phyloP scores from a whole-genome alignment of 805 yeast species.

The Spathaspora hagerdaliae region DNA sequence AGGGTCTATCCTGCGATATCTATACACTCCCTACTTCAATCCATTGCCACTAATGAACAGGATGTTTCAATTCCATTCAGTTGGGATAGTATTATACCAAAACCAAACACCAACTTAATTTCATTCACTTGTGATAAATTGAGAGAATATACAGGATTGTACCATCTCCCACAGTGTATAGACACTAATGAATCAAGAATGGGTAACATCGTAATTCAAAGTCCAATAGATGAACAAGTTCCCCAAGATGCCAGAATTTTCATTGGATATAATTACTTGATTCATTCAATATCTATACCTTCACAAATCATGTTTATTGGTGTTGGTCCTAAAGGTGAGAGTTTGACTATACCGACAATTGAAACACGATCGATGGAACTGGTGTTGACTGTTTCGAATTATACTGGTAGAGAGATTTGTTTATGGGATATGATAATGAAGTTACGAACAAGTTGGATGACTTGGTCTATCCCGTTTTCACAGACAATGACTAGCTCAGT shows the following conservation, averaged over 20 bases:
- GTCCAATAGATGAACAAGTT: conserved; percentile 17
- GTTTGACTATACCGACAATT: background rate
- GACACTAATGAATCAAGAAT: background rate
- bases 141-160: background rate
- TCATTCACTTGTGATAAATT: background rate
- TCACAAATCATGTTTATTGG: conserved; percentile 28
- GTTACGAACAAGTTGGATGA: background rate
- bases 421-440: background rate
- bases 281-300: conserved; percentile 24
- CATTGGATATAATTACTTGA: conserved; percentile 31
- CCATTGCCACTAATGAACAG: background rate
- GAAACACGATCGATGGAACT: background rate
- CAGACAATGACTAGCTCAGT: background rate
- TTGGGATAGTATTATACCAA: background rate
- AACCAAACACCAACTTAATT: background rate
- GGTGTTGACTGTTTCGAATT: background rate
- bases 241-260: conserved; percentile 25
- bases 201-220: conserved; percentile 15
- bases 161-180: background rate
- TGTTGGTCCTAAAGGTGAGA: conserved; percentile 9
- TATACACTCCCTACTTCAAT: background rate
- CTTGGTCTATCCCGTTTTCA: background rate
- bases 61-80: background rate
- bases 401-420: background rate
- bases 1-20: background rate